These are phyloP conservation scores for Vicia villosa DNA, from an alignment of 306 rosid species.

Conservation along the genomic window DNA sequence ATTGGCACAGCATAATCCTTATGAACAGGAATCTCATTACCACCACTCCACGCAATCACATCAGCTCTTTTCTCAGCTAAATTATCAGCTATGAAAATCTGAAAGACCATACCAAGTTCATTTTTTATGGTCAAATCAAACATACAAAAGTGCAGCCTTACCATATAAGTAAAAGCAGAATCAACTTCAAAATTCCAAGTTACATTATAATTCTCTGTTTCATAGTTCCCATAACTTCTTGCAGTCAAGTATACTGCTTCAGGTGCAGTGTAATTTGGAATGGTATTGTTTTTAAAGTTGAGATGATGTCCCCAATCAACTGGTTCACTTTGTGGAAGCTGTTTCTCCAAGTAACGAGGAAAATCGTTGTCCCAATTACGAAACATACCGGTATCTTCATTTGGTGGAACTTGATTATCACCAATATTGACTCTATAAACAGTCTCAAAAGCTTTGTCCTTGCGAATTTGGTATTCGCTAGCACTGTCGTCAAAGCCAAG, in stretches of 20 bases:
- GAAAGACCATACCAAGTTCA: neutral
- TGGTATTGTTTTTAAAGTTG: neutral
- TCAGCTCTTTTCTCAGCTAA: neutral
- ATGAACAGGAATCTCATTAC: neutral
- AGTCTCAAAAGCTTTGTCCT: neutral
- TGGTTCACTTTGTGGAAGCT: fast-evolving
- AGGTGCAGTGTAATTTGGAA: slow-evolving; percentile 22
- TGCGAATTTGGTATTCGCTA: fast-evolving
- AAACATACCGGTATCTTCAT: neutral
- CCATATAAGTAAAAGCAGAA: neutral
- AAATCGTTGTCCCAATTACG: neutral
- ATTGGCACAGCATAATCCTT: slow-evolving; percentile 10
- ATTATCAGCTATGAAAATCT: neutral
- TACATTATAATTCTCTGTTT: neutral
- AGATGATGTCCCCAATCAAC: fast-evolving
- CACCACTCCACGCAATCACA: neutral
- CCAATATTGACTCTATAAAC: slow-evolving; percentile 26
- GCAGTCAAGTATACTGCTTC: neutral
- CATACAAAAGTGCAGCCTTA: slow-evolving; percentile 36
- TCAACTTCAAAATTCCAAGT: slow-evolving; percentile 31
- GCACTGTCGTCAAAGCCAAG: fast-evolving
- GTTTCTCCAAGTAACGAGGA: neutral
- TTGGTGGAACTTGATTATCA: neutral
- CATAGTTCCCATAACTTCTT: neutral
- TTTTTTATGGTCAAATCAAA: fast-evolving